phyloP scores from a whole-genome alignment of 768 basidiomycete species.

The Coprinopsis marcescibilis region DNA sequence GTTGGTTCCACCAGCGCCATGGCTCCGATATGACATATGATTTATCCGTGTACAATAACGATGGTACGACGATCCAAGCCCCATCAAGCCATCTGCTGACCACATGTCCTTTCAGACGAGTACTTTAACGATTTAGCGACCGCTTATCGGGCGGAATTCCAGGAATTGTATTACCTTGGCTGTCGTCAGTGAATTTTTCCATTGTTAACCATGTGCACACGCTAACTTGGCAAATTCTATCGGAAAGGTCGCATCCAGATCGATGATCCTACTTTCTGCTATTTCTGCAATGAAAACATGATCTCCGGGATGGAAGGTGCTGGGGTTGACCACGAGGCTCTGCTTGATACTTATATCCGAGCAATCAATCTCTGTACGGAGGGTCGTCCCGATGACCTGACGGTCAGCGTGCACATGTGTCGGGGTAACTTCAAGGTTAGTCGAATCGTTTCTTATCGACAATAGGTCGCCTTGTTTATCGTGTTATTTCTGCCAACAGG shows the following conservation, averaged over 20 bases:
- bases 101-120: conserved; percentile 29
- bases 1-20: conserved; percentile 67
- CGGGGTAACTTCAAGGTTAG: conserved; percentile 41
- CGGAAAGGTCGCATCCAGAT: conserved; percentile 44
- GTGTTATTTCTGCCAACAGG: conserved; percentile 15
- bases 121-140: conserved; percentile 44
- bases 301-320: conserved; percentile 49
- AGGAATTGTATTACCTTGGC: conserved; percentile 41
- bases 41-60: conserved; percentile 52
- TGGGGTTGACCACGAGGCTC: conserved; percentile 54
- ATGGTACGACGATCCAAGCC: conserved; percentile 32
- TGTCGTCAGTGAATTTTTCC: conserved; percentile 34
- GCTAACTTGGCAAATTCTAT: conserved; percentile 16
- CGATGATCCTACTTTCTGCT: conserved; percentile 51
- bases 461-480: neutral
- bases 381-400: conserved; percentile 49
- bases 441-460: conserved; percentile 26
- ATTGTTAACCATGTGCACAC: neutral
- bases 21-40: conserved; percentile 55
- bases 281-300: conserved; percentile 61
- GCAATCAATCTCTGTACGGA: conserved; percentile 54
- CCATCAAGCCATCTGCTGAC: neutral
- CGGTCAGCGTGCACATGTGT: conserved; percentile 55
- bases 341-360: conserved; percentile 65
- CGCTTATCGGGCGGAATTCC: conserved; percentile 44